These are phyloP conservation scores for Akanthomyces dipterigenus DNA, from an alignment of 2,329 filamentous ascomycete genomes.

Conservation along the genomic window DNA sequence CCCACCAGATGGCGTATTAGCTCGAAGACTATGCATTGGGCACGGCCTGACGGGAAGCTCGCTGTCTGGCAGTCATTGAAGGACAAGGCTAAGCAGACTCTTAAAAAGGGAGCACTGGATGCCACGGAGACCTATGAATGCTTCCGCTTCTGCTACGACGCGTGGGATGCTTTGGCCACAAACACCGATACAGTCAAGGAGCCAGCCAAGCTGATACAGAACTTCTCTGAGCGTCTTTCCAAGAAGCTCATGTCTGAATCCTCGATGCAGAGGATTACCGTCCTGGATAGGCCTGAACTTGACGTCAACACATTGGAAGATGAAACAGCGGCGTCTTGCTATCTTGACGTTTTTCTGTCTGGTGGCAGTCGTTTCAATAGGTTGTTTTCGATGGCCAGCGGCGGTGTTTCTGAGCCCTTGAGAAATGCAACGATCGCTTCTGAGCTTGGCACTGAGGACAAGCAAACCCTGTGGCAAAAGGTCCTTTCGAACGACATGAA, in stretches of 20 bases:
- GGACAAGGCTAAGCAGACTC: slow-evolving; percentile 25
- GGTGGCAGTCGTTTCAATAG: slow-evolving; percentile 27
- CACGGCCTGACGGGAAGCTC: slow-evolving; percentile 21
- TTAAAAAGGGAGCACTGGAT: slow-evolving; percentile 26
- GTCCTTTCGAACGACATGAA: slow-evolving; percentile 33
- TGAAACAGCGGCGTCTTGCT: slow-evolving; percentile 13
- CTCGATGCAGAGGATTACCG: slow-evolving; percentile 18
- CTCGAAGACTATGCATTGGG: slow-evolving; percentile 30
- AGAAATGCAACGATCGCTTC: slow-evolving; percentile 14
- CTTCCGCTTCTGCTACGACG: slow-evolving; percentile 31
- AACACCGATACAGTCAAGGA: slow-evolving; percentile 26
- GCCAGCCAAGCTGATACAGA: slow-evolving; percentile 25
- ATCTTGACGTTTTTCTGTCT: slow-evolving; percentile 28
- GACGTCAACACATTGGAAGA: neutral
- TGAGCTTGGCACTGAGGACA: neutral
- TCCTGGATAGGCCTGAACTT: neutral
- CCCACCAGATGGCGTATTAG: slow-evolving; percentile 36
- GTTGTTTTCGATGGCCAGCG: slow-evolving; percentile 21
- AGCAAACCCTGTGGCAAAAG: slow-evolving; percentile 20
- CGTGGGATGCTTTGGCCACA: slow-evolving; percentile 33
- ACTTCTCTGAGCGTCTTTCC: slow-evolving; percentile 28
- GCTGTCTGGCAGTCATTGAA: slow-evolving; percentile 29
- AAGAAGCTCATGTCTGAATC: slow-evolving; percentile 22
- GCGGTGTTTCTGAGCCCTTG: slow-evolving; percentile 20
- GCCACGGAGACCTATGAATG: slow-evolving; percentile 33